phyloP scores from a whole-genome alignment of 495 filamentous ascomycete genomes.

The Annulohypoxylon nitens region DNA sequence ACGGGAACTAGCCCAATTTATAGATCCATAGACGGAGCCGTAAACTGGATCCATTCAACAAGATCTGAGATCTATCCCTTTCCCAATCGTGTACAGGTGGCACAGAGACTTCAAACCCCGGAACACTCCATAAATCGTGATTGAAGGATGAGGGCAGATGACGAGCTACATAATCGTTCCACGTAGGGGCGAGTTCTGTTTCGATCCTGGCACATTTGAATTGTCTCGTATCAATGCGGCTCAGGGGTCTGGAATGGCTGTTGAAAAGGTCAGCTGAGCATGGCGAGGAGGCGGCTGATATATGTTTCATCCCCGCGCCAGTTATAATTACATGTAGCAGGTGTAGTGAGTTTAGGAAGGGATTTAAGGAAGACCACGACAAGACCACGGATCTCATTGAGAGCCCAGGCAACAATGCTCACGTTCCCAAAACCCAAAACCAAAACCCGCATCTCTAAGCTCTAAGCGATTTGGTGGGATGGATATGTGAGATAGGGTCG shows the following conservation, averaged over 20 bases:
- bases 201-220: not conserved
- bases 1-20: conserved; percentile 1
- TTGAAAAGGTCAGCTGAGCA: not conserved
- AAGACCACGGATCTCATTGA: not conserved
- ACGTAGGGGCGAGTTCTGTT: not conserved
- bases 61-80: conserved; percentile 5
- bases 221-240: conserved; percentile 4
- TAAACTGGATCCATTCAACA: conserved; percentile 1
- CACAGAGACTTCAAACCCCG: not conserved
- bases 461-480: not conserved
- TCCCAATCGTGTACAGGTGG: not conserved
- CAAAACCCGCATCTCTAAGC: not conserved
- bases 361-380: not conserved
- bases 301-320: not conserved
- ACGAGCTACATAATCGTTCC: conserved; percentile 1
- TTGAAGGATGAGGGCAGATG: conserved; percentile 1
- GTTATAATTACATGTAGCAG: not conserved
- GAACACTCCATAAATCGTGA: conserved; percentile 5
- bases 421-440: not conserved
- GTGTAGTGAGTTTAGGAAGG: not conserved
- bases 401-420: not conserved
- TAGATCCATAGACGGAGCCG: not conserved
- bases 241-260: conserved; percentile 2
- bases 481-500: conserved; percentile 7
- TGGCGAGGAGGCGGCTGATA: not conserved